Percentiles rank a stretch among this genome's conserved stretches.
phyloP scores from a whole-genome alignment of 1,284 basidiomycete species.

The Apiotrichum laibachii region DNA sequence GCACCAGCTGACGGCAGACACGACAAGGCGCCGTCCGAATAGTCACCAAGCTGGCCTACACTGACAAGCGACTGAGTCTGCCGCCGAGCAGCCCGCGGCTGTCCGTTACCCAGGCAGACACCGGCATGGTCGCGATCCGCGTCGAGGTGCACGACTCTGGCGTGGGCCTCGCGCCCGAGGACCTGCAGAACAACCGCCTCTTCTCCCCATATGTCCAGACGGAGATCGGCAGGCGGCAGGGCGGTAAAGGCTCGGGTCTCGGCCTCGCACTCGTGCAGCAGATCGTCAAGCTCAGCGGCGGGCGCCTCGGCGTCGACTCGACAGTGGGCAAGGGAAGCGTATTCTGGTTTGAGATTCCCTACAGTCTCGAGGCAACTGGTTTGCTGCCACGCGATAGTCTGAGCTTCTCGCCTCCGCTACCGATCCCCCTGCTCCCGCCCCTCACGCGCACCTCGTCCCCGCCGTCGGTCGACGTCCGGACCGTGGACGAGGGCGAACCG shows the following conservation, averaged over 20 bases:
- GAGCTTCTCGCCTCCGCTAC: background rate
- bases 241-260: conserved; percentile 83
- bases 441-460: background rate
- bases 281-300: conserved; percentile 78
- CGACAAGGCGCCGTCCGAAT: no score
- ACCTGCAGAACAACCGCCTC: conserved; percentile 61
- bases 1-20: no score
- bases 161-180: conserved; percentile 65
- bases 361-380: background rate
- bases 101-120: background rate
- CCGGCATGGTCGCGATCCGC: conserved; percentile 57
- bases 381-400: background rate
- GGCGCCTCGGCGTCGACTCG: conserved; percentile 63
- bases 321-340: conserved; percentile 44
- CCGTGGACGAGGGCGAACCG: no score
- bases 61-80: background rate
- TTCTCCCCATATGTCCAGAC: conserved; percentile 53
- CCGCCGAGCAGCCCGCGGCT: no score
- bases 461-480: no score
- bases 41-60: background rate
- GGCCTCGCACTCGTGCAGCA: conserved; percentile 83
- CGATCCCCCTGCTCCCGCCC: background rate
- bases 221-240: conserved; percentile 67
- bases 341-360: conserved; percentile 34
- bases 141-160: conserved; percentile 81